Conservation (phyloP, 768 basidiomycete genomes). For the Filobasidium wieringae region DNA sequence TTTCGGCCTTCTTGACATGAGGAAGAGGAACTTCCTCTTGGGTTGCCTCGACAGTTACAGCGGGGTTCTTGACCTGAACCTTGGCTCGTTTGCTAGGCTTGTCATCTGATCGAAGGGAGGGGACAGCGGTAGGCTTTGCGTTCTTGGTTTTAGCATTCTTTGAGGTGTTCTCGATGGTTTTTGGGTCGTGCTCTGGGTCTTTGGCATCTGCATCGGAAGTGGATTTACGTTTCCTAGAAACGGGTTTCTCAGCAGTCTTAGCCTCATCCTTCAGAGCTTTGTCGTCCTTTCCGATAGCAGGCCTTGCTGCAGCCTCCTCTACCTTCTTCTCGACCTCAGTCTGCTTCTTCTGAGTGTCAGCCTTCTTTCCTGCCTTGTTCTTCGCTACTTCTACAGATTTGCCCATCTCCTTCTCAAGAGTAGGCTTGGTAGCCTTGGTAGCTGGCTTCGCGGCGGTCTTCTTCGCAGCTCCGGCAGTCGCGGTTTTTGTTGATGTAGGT, state of each 20-base stretch:
- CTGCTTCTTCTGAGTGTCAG: background rate
- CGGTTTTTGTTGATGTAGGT: background rate
- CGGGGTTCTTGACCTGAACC: constrained; percentile 8
- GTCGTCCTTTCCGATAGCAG: constrained; percentile 9
- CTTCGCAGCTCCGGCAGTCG: too few relatives aligned
- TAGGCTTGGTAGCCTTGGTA: background rate
- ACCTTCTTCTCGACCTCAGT: constrained; percentile 6
- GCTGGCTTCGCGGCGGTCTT: background rate
- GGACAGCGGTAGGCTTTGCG: background rate
- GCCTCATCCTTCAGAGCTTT: constrained; percentile 15
- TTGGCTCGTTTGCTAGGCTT: constrained; percentile 7
- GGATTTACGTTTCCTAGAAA: constrained; percentile 2
- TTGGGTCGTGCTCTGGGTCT: background rate
- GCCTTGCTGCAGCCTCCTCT: constrained; percentile 7
- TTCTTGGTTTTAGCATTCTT: background rate
- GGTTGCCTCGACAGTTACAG: background rate
- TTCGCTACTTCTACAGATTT: too few relatives aligned
- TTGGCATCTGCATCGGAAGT: background rate
- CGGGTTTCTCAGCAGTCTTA: constrained; percentile 18
- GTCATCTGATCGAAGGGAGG: background rate
- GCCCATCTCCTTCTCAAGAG: too few relatives aligned
- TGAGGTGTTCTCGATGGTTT: background rate
- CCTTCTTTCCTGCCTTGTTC: background rate
- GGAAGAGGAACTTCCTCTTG: background rate
- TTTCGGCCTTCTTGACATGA: background rate